Evolutionary conservation across 805 yeast genomes (phyloP).

Genomic region (Komagataella ulmi): DNA sequence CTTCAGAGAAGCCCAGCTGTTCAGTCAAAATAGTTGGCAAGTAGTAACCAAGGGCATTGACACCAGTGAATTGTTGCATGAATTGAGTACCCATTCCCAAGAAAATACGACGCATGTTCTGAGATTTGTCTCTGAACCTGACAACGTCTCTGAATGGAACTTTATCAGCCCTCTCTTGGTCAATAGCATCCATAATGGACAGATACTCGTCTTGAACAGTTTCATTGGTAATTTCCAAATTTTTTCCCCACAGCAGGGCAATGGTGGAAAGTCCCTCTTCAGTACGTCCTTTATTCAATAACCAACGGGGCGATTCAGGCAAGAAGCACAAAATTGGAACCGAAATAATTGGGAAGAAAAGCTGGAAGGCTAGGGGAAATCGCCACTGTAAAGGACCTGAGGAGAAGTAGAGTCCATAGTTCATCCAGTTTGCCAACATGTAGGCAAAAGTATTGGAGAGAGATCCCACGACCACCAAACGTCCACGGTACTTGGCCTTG

Average conservation of each 20-base stretch:
- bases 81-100: constrained; percentile 56
- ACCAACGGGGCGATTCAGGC: constrained; percentile 27
- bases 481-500: constrained; percentile 53
- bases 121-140: constrained; percentile 36
- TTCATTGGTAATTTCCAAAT: not conserved
- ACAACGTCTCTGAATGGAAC: constrained; percentile 30
- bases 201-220: constrained; percentile 1
- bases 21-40: constrained; percentile 4
- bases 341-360: constrained; percentile 21
- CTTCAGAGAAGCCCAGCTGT: constrained; percentile 1
- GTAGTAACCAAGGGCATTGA: constrained; percentile 59
- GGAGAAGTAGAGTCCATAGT: constrained; percentile 44
- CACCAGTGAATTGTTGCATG: constrained; percentile 60
- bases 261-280: constrained; percentile 20
- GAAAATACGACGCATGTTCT: constrained; percentile 45
- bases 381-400: constrained; percentile 42
- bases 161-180: constrained; percentile 14
- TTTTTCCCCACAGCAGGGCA: constrained; percentile 1
- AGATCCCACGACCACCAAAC: constrained; percentile 42
- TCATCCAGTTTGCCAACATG: constrained; percentile 46
- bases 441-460: constrained; percentile 62
- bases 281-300: constrained; percentile 29
- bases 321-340: constrained; percentile 4
- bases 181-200: constrained; percentile 1
- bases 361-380: constrained; percentile 57